A percentile compares a stretch with the other conserved stretches of the same genome.
Conservation (phyloP, 2,329 filamentous ascomycete species). For the Aschersonia sp. region DNA sequence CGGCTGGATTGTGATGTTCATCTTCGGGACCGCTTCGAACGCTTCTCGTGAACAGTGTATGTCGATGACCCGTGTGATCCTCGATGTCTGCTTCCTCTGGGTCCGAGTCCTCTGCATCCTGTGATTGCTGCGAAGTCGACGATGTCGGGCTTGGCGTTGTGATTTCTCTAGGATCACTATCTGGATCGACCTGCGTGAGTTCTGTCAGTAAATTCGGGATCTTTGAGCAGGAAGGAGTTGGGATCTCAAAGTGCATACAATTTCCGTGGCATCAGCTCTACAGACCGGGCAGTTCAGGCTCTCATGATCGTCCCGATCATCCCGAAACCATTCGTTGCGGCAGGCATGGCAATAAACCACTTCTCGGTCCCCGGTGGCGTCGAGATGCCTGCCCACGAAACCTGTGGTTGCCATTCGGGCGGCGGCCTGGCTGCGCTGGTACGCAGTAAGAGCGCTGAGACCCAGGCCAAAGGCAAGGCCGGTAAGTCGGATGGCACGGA, state of each 20-base stretch:
- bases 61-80: constrained; percentile 29
- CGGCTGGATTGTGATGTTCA: constrained; percentile 16
- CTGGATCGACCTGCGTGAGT: constrained; percentile 29
- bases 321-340: constrained; percentile 63
- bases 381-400: constrained; percentile 24
- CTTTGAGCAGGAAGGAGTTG: background rate
- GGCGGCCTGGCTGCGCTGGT: constrained; percentile 27
- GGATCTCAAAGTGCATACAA: constrained; percentile 42
- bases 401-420: constrained; percentile 22
- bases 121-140: constrained; percentile 9
- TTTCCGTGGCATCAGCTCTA: constrained; percentile 65
- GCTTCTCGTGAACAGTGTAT: constrained; percentile 24
- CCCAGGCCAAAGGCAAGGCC: constrained; percentile 45
- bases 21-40: constrained; percentile 13
- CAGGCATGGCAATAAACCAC: constrained; percentile 81
- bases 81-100: constrained; percentile 46
- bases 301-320: constrained; percentile 24
- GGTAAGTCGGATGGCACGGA: constrained; percentile 35
- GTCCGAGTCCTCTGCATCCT: constrained; percentile 31
- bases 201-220: constrained; percentile 5
- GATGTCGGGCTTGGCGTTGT: constrained; percentile 8
- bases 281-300: constrained; percentile 66
- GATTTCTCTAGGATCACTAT: constrained; percentile 46
- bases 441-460: constrained; percentile 37
- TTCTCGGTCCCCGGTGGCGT: constrained; percentile 41